phyloP scores from a whole-genome alignment of 768 basidiomycete genomes.

The Ramaria sp. region DNA sequence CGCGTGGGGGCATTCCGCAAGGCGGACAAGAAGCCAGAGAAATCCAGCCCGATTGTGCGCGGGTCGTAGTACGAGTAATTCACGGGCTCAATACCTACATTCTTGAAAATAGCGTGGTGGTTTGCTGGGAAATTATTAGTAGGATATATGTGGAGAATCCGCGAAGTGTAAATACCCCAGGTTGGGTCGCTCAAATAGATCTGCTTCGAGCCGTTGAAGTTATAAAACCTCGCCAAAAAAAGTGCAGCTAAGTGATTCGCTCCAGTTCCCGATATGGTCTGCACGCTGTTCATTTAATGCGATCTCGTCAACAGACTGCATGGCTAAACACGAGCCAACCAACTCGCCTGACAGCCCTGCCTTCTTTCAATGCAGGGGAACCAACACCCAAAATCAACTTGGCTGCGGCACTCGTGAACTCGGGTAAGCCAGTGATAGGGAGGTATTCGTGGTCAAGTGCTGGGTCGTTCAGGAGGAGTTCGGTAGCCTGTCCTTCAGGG shows the following conservation, averaged over 20 bases:
- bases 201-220: conserved; percentile 51
- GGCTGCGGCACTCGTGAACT: conserved; percentile 74
- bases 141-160: conserved; percentile 1
- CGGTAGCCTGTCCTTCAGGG: conserved; percentile 47
- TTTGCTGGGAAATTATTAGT: conserved; percentile 39
- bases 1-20: conserved; percentile 56
- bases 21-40: conserved; percentile 49
- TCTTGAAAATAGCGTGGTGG: conserved; percentile 85
- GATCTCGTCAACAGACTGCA: not conserved
- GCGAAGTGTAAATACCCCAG: conserved; percentile 56
- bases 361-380: conserved; percentile 59
- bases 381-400: conserved; percentile 70
- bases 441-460: conserved; percentile 86
- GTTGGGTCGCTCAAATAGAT: conserved; percentile 88
- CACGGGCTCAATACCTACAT: conserved; percentile 78
- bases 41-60: conserved; percentile 80
- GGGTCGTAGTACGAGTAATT: conserved; percentile 94
- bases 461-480: conserved; percentile 56
- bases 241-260: conserved; percentile 89
- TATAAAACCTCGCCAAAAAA: conserved; percentile 79
- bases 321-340: not conserved
- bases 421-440: conserved; percentile 78
- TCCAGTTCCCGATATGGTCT: conserved; percentile 94
- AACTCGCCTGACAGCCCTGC: conserved; percentile 46
- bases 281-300: conserved; percentile 35